Evolutionary conservation across 2,329 filamentous ascomycete genomes (phyloP), one percentile per base, ranked within the genome.

Genomic region (Fusarium begoniae): DNA sequence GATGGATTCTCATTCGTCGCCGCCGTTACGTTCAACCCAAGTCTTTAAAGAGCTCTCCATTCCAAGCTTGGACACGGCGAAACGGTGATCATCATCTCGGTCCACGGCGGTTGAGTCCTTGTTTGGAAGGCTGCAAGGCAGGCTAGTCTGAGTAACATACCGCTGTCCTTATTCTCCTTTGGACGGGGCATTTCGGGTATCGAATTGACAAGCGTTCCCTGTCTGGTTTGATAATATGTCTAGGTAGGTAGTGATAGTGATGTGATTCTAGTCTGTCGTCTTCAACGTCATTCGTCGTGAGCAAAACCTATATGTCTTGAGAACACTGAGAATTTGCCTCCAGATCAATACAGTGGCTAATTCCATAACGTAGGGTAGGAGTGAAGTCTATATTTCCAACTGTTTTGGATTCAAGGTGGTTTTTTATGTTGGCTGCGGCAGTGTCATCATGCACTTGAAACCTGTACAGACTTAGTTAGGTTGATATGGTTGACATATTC

Each of bases 71-170:
- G 55, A 59, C 67, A 68, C 63, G 63, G 53, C 73, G 54, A 55
- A 50, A 68, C 63, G 70, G 44, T 55, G 66, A 74, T 74, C 73
- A 20, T 72, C 43, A 75, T 74, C 66, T 74, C 66, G 51, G 67
- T 35, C 56, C 54, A 70, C 30, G 47, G 72, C 62, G 62, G 50
- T 69, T 41, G 45, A 51, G 60, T 40, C 55, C 38, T 61, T 61
- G 53, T 58, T 61, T 20, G 63, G 54, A 32, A 64, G 48, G 45
- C 51, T 20, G 55, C 48, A 32, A 64, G 48, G 45, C 55, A 38
- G 26, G 17, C 48, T 62, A 20, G n/a, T 43, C 37, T 43, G 44
- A 61, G 65, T 53, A 60, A 37, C 45, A 41, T 30, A 45, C 38
- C 28, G 44, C 30, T 55, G 38, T 35, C 30, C 20, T 35, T 65